These are phyloP conservation scores for Lantana camara DNA, from an alignment of 257 asterid species.

Conservation along the genomic window DNA sequence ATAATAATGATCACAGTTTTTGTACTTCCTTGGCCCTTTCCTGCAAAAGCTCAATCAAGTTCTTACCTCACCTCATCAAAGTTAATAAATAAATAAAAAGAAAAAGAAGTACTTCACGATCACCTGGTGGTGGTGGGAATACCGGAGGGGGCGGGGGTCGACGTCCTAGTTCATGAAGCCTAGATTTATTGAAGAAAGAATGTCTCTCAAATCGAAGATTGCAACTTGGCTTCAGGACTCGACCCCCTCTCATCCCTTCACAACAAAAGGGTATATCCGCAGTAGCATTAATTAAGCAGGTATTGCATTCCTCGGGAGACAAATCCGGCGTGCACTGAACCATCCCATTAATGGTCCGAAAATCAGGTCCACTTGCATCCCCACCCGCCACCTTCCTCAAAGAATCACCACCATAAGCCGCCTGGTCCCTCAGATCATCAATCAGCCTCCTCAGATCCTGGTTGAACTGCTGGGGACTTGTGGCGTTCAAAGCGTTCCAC, in stretches of 20 bases:
- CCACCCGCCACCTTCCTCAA: conserved; percentile 24
- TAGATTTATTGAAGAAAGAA: conserved; percentile 26
- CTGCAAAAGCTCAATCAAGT: conserved; percentile 11
- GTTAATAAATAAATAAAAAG: too few species aligned
- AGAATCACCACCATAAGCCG: conserved; percentile 22
- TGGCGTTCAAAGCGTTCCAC: neutral
- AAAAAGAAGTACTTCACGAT: too few species aligned
- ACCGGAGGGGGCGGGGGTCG: neutral
- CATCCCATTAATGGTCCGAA: conserved; percentile 18
- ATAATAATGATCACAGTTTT: conserved; percentile 21
- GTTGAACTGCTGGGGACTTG: conserved; percentile 4
- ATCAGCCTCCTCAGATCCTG: neutral
- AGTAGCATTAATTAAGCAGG: conserved; percentile 29
- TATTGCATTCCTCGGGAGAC: conserved; percentile 12
- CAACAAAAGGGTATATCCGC: too few species aligned
- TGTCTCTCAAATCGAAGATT: conserved; percentile 23
- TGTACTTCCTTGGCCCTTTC: conserved; percentile 10
- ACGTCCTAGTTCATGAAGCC: too few species aligned
- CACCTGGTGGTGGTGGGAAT: neutral
- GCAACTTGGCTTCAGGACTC: conserved; percentile 18
- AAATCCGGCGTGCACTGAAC: conserved; percentile 40
- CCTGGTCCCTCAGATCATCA: conserved; percentile 15
- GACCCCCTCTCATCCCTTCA: conserved; percentile 6
- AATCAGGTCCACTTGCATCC: neutral
- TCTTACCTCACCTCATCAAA: too few species aligned